Evolutionary conservation across 2,329 filamentous ascomycete species (phyloP), one percentile per base, ranked within the genome.

Genomic region (Macrophomina phaseolina): DNA sequence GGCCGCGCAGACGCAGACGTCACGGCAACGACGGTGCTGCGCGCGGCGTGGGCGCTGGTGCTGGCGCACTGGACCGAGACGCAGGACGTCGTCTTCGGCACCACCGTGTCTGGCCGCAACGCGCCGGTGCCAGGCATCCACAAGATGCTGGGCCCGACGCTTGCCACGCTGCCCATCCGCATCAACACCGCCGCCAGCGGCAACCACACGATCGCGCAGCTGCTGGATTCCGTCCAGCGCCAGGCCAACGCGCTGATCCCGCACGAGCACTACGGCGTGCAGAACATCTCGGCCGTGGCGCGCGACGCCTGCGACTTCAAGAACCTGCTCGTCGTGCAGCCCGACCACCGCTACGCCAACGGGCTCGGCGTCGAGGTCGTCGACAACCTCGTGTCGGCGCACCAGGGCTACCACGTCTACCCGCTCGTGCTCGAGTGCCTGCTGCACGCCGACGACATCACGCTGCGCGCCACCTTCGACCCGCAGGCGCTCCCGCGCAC

Each of bases 261-360:
- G 16, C 46, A 51, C 60, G 23, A 52, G 6, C 45, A 63, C n/a
- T 16, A 30, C 16, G 60, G 60, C 5, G 23, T 63, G 32, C 42
- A 51, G 46, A 28, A 18, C 3, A 63, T 63, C 45, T 9, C 42
- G 11, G 42, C 40, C 16, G 23, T 63, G 1, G 55, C 56, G 18
- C 32, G 36, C 23, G 38, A 40, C 11, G 74, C 76, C 18, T 86
- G 84, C 69, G 82, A 86, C 69, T 77, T 86, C 45, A 79, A 81
- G 2, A 85, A 81, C 0, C 82, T 83, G 4, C 73, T 87, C 2
- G 83, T 87, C 0, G 79, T 87, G 30, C 84, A 87, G 53, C 70
- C 71, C 18, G 4, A 72, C 55, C 30, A 42, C 60, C 32, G 6
- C 12, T n/a, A 32, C 53, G 51, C 32, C n/a, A 48, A 14, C 49